These are phyloP conservation scores for Arthrinium phaeospermum DNA, from an alignment of 2,329 filamentous ascomycete genomes.

Conservation along the genomic window DNA sequence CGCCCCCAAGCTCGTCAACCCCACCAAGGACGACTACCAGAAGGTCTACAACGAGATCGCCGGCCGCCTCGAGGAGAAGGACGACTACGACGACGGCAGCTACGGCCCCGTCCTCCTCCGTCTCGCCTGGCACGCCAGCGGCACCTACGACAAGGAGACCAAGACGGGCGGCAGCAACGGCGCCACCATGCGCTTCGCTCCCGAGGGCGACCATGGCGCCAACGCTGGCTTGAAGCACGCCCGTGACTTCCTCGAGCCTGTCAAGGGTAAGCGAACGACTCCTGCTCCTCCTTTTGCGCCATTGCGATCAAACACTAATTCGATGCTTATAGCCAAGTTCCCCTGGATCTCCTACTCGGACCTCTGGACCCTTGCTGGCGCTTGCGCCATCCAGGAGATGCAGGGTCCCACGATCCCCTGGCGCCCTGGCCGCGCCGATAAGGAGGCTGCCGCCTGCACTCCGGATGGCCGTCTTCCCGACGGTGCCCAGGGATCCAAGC, in stretches of 20 bases:
- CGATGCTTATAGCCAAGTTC: slow-evolving; percentile 66
- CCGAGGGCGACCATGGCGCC: slow-evolving; percentile 88
- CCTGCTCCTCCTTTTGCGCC: background rate
- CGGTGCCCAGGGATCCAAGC: slow-evolving; percentile 75
- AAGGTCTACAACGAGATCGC: slow-evolving; percentile 92
- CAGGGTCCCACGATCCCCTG: slow-evolving; percentile 86
- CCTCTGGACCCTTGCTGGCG: slow-evolving; percentile 90
- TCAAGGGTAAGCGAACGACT: slow-evolving; percentile 70
- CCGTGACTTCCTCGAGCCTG: slow-evolving; percentile 85
- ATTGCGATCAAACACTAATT: slow-evolving; percentile 26
- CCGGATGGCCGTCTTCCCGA: slow-evolving; percentile 90
- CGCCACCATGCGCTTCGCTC: slow-evolving; percentile 93
- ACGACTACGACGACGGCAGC: slow-evolving; percentile 95
- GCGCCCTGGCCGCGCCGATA: slow-evolving; percentile 84
- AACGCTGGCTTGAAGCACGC: slow-evolving; percentile 89
- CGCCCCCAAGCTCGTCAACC: slow-evolving; percentile 67
- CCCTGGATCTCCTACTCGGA: slow-evolving; percentile 98
- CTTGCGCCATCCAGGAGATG: slow-evolving; percentile 92
- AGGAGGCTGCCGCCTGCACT: slow-evolving; percentile 83
- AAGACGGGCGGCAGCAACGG: slow-evolving; percentile 93
- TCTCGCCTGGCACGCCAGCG: slow-evolving; percentile 92
- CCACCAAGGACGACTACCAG: slow-evolving; percentile 89
- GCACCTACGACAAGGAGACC: slow-evolving; percentile 89
- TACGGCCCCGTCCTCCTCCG: slow-evolving; percentile 91
- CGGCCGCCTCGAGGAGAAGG: slow-evolving; percentile 79